phyloP scores from a whole-genome alignment of 495 filamentous ascomycete genomes.

The Aspergillus conjunctus region DNA sequence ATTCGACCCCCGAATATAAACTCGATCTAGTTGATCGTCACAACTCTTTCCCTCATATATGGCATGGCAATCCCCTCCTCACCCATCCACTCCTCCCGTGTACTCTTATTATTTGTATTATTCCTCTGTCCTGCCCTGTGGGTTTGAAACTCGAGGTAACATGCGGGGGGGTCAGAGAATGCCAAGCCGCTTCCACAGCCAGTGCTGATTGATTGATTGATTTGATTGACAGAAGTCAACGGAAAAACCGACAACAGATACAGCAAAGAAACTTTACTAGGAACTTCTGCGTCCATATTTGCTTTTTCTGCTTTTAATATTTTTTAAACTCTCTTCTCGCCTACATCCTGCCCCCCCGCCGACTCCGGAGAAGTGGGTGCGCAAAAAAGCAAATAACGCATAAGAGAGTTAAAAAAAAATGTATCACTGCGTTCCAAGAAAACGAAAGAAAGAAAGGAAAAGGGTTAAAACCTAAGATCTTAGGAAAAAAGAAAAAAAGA shows the following conservation, averaged over 20 bases:
- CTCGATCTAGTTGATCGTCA: neutral
- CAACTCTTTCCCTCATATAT: neutral
- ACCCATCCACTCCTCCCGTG: neutral
- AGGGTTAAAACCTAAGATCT: neutral
- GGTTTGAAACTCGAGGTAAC: constrained; percentile 22
- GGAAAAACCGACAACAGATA: constrained; percentile 1
- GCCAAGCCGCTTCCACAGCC: constrained; percentile 35
- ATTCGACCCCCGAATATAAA: neutral
- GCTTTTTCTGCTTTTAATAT: constrained; percentile 11
- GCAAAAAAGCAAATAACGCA: constrained; percentile 15
- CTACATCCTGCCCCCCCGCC: constrained; percentile 9
- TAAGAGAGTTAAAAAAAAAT: constrained; percentile 1
- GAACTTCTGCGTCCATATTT: constrained; percentile 1
- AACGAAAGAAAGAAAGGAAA: neutral
- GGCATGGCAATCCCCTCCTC: too few species aligned
- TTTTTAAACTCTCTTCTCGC: constrained; percentile 3
- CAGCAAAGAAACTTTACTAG: constrained; percentile 15
- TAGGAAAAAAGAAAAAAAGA: constrained; percentile 6
- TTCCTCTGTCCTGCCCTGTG: neutral
- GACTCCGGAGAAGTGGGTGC: constrained; percentile 17
- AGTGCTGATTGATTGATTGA: constrained; percentile 35
- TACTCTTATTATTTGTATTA: neutral
- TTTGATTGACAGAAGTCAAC: neutral
- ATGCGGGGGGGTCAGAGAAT: constrained; percentile 40
- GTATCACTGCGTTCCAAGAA: neutral